A percentile compares a stretch with the other conserved stretches of the same genome.
These are phyloP conservation scores for Ephemerocybe angulata DNA, from an alignment of 768 basidiomycete species.

Conservation along the genomic window DNA sequence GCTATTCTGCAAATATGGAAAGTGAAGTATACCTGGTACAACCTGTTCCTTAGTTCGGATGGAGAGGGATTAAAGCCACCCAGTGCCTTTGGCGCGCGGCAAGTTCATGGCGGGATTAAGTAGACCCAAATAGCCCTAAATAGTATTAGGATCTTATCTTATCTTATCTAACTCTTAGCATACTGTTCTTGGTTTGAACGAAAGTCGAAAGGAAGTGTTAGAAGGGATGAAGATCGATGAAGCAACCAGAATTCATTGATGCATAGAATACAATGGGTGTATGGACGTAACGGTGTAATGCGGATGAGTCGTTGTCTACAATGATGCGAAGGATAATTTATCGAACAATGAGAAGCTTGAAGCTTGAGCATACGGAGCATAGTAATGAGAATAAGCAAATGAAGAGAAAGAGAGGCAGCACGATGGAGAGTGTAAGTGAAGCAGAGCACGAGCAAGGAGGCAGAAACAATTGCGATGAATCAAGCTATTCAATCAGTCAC, in stretches of 20 bases:
- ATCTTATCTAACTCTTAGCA: neutral
- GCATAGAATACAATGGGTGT: conserved; percentile 1
- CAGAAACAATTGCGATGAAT: too few relatives aligned
- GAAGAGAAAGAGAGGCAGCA: neutral
- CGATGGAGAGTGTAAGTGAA: neutral
- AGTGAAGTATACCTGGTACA: too few relatives aligned
- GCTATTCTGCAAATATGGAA: too few relatives aligned
- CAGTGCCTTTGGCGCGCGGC: too few relatives aligned
- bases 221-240: neutral
- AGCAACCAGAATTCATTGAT: neutral
- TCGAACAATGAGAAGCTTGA: neutral
- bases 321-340: neutral
- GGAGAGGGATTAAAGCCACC: neutral
- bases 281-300: neutral
- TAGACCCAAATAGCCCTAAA: neutral
- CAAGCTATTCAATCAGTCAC: too few relatives aligned
- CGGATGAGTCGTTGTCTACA: neutral
- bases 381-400: neutral
- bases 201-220: too few relatives aligned
- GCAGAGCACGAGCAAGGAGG: neutral
- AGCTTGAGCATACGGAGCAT: neutral
- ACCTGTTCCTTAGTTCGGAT: too few relatives aligned
- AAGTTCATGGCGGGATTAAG: too few relatives aligned
- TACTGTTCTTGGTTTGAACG: too few relatives aligned
- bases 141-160: neutral